Percentiles rank a stretch among this genome's conserved stretches.
Evolutionary conservation across 768 basidiomycete genomes (phyloP).

Genomic region (Leccinum incarnatum): DNA sequence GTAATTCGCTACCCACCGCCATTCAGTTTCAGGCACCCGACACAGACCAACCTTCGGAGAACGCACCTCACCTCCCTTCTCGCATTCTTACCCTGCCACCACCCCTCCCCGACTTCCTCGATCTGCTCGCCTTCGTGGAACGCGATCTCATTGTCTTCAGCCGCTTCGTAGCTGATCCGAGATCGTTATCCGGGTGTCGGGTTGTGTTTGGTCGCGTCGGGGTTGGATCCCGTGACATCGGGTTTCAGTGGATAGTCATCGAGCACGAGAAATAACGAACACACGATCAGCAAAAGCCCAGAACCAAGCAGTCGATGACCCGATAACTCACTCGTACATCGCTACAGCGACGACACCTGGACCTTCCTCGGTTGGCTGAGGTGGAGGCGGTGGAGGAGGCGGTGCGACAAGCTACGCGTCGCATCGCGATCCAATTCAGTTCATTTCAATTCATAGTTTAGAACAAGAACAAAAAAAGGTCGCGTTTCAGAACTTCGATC

Average conservation of each 20-base stretch:
- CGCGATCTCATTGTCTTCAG: conserved; percentile 87
- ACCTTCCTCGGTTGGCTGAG: conserved; percentile 57
- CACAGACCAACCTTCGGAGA: too few species aligned
- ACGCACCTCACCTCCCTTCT: conserved; percentile 33
- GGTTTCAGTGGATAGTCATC: too few species aligned
- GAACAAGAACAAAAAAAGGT: too few species aligned
- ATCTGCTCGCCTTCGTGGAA: conserved; percentile 84
- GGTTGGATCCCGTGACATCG: too few species aligned
- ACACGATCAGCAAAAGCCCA: too few species aligned
- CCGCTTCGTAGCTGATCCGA: conserved; percentile 75
- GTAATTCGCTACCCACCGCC: not conserved
- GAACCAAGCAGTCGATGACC: too few species aligned
- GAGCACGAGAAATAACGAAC: too few species aligned
- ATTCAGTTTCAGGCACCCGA: too few species aligned
- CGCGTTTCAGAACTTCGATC: too few species aligned
- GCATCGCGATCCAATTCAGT: not conserved
- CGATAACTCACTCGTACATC: conserved; percentile 59
- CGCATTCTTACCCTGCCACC: conserved; percentile 59
- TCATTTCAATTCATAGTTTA: too few species aligned
- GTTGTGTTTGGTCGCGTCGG: too few species aligned
- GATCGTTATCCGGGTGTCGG: conserved; percentile 2
- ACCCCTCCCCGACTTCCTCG: conserved; percentile 37
- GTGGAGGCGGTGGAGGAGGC: conserved; percentile 36
- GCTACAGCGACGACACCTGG: conserved; percentile 50
- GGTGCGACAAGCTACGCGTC: conserved; percentile 29